Evolutionary conservation across 257 asterid genomes (phyloP), one percentile per base, ranked within the genome.

Genomic region (Ilex aquifolium): DNA sequence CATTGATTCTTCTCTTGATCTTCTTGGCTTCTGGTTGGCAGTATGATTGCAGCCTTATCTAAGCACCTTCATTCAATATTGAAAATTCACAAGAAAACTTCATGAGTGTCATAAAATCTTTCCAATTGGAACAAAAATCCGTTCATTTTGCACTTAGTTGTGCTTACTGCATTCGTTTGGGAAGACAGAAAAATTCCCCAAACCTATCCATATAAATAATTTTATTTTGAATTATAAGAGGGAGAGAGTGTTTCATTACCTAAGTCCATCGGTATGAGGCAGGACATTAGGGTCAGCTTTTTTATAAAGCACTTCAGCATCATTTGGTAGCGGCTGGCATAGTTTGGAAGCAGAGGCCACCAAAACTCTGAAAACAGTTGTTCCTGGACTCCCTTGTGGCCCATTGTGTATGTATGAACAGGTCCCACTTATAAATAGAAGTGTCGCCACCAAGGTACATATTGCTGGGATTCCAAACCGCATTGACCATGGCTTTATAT

Each of bases 31-130:
- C 15, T 53, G 11, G 64, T 54, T 0, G 80, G 72, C 31, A 59
- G 21, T 66, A 10, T 70, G 10, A 81, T 71, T n/a, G 90, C 85
- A 27, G 95, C 95, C 75, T 82, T 87, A 75, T 84, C 88, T 53
- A 87, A 60, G 56, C 70, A 69, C 77, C 91, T 83, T 62, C 49
- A 54, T 27, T 65, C 59, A 56, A 59, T 50, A 69, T 60, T 40
- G n/a, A 21, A 21, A 15, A 60, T 44, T 6, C 50, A 11, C n/a
- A 31, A 59, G 11, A 36, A 48, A 62, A 16, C 13, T 21, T 6
- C 12, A 2, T 56, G 51, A n/a, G 17, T 30, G 16, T 27, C 31
- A 27, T 16, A 51, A 56, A 44, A 32, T 71, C 86, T 80, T 66
- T 59, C 78, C 82, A 7, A 31, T 70, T 36, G 84, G 80, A 31